Conservation (phyloP, 495 filamentous ascomycete species). For the Hypoxylon subgilvum region DNA sequence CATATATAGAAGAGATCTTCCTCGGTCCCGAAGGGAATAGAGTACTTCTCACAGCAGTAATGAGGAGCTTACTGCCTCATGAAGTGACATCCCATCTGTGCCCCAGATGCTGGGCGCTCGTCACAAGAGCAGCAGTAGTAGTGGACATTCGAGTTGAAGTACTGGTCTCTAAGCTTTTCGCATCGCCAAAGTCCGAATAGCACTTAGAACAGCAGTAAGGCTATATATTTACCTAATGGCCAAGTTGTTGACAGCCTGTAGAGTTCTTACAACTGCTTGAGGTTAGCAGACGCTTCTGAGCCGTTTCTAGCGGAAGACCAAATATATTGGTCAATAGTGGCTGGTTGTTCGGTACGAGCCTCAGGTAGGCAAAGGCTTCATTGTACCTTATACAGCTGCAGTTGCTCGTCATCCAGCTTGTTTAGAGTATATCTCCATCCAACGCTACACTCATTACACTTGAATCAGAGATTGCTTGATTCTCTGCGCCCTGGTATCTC, state of each 20-base stretch:
- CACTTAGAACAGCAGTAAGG: too few relatives aligned
- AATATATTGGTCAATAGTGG: too few relatives aligned
- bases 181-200: background rate
- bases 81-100: background rate
- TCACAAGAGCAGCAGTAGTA: background rate
- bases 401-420: constrained; percentile 1
- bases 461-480: background rate
- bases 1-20: background rate
- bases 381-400: constrained; percentile 4
- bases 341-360: too few relatives aligned
- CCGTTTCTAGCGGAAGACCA: too few relatives aligned
- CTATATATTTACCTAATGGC: too few relatives aligned
- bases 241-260: too few relatives aligned
- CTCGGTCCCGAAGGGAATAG: background rate
- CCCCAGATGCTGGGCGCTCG: background rate
- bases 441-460: constrained; percentile 21
- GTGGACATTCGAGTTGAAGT: background rate
- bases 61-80: background rate
- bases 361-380: too few relatives aligned
- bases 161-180: constrained; percentile 3
- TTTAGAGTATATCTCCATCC: too few relatives aligned
- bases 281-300: too few relatives aligned
- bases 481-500: background rate
- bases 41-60: background rate
- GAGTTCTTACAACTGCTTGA: too few relatives aligned